Base-by-base conservation (phyloP, 2,329 filamentous ascomycete species). In the Aspergillus sp. region DNA sequence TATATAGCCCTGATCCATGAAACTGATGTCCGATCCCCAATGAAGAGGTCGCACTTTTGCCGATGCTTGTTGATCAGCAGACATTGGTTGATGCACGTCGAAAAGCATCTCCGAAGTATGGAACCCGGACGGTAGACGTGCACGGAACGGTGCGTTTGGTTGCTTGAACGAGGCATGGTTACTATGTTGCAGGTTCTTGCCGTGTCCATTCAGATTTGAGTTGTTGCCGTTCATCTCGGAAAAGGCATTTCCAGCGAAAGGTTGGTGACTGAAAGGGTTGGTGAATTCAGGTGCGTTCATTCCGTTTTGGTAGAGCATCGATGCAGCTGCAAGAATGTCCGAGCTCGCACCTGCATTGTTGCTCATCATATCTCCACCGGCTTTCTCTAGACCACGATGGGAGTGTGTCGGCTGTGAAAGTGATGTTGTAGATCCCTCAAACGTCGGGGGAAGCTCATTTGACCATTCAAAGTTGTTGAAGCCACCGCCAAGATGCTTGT, bases 11-110 rank as follows among this genome's bases (percentile, higher is more conserved):
- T 79, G 77, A 5, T 73, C 61, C 48, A 69, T 74, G 59, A 88
- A 88, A 45, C 72, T 79, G n/a, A 74, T 62, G 61, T 88, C 85
- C 1, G 85, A 85, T 7, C 85, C 85, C 78, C 81, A 88, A 48
- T 79, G 77, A 36, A 85, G 71, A 41, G 62, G 57, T 8, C 61
- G 58, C 13, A 54, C 56, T 72, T 56, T 72, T n/a, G n/a, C n/a
- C 45, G 59, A 66, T 31, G 64, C 65, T 56, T 64, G 64, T 46
- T 64, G 63, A 47, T 64, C 65, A 13, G 53, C 53, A 2, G 60
- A 56, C 26, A 62, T 56, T 2, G 63, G 59, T 30, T 68, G 57
- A 30, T 59, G 59, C 5, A 62, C 56, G 47, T 67, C 64, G 32
- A 68, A 68, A 9, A 65, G 57, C 62, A 67, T 66, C 43, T 65